Conservation (phyloP, 331 rosid genomes). For the Stylosanthes scabra region DNA sequence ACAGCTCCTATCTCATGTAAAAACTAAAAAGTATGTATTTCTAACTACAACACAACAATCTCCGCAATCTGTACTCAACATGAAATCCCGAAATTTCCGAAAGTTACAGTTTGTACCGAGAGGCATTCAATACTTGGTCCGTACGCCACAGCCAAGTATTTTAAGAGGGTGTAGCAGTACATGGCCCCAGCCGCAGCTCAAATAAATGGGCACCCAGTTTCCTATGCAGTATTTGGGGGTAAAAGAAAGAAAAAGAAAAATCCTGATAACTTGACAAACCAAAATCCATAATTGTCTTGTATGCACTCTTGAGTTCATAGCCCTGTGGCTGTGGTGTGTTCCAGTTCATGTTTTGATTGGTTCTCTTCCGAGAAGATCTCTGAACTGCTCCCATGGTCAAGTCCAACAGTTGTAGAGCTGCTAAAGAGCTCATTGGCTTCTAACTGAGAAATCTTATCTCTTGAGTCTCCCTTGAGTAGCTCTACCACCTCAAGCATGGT, state of each 20-base stretch:
- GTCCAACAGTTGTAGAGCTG: conserved; percentile 42
- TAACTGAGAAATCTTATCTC: conserved; percentile 59
- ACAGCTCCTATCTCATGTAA: no score
- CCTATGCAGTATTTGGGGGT: conserved; percentile 11
- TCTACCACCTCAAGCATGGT: conserved; percentile 78
- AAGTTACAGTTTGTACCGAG: conserved; percentile 32
- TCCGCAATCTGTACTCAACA: no score
- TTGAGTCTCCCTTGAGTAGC: conserved; percentile 69
- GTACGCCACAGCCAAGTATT: background rate
- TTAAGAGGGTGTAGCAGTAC: conserved; percentile 1
- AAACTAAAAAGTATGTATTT: no score
- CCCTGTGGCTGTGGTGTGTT: conserved; percentile 35
- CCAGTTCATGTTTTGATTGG: conserved; percentile 48
- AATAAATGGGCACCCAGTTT: conserved; percentile 27
- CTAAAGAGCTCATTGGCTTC: conserved; percentile 68
- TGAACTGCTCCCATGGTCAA: conserved; percentile 59
- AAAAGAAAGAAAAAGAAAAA: conserved; percentile 16
- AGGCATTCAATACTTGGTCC: background rate
- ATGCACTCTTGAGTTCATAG: conserved; percentile 29
- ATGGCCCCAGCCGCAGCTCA: conserved; percentile 19
- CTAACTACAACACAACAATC: no score
- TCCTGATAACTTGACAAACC: no score
- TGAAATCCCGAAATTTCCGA: no score
- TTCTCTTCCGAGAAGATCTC: conserved; percentile 75
- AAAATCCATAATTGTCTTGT: conserved; percentile 36